Percentiles rank a stretch among this genome's conserved stretches.
phyloP scores from a whole-genome alignment of 2,329 filamentous ascomycete species.

The Xylogone sp. region DNA sequence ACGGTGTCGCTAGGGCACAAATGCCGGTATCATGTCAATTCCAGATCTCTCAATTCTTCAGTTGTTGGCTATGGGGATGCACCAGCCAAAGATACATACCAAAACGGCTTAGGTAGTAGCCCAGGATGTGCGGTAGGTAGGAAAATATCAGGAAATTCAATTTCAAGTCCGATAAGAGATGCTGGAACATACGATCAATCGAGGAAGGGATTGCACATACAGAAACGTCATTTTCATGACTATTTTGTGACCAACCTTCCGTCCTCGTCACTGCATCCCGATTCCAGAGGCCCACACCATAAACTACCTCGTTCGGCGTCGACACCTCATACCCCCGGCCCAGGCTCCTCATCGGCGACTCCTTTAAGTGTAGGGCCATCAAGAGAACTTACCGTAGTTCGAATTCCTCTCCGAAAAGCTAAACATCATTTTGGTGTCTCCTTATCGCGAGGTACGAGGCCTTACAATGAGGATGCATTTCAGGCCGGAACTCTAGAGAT shows the following conservation, averaged over 20 bases:
- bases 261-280: constrained; percentile 87
- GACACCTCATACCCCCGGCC: constrained; percentile 64
- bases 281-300: constrained; percentile 74
- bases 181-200: background rate
- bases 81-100: no score
- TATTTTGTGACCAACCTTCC: constrained; percentile 97
- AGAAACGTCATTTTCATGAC: constrained; percentile 65
- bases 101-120: no score
- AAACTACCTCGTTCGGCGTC: constrained; percentile 84
- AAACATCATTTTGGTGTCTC: constrained; percentile 93
- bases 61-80: no score
- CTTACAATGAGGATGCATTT: constrained; percentile 90
- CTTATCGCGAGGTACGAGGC: constrained; percentile 74
- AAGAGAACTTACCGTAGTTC: constrained; percentile 86
- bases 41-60: no score
- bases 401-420: constrained; percentile 87
- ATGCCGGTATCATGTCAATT: no score
- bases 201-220: background rate
- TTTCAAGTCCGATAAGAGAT: background rate
- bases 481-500: constrained; percentile 93
- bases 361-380: constrained; percentile 55
- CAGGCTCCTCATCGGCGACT: constrained; percentile 53
- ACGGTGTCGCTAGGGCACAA: no score
- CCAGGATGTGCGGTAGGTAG: no score
- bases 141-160: background rate